A percentile compares a stretch with the other conserved stretches of the same genome.
Evolutionary conservation across 345 rosid genomes (phyloP).

Genomic region (Boechera divaricarpa): DNA sequence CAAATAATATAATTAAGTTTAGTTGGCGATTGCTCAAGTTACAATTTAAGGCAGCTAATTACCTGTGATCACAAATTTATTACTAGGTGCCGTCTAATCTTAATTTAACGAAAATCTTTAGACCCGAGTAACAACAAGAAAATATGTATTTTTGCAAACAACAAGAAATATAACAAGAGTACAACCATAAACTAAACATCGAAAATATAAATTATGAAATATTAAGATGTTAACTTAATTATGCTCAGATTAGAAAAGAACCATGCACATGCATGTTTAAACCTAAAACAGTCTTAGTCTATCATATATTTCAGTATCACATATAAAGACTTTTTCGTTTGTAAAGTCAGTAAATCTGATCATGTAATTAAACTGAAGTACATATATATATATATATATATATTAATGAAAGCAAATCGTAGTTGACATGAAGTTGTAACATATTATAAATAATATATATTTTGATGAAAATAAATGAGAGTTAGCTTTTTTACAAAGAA

Average conservation of each 20-base stretch:
- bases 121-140: slow-evolving; percentile 5
- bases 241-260: slow-evolving; percentile 1
- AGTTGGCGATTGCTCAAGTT: slow-evolving; percentile 14
- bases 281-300: background rate
- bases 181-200: background rate
- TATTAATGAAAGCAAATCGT: background rate
- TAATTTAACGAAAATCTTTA: background rate
- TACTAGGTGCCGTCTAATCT: slow-evolving; percentile 23
- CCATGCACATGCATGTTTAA: background rate
- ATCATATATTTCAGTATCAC: background rate
- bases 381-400: background rate
- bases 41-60: slow-evolving; percentile 4
- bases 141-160: background rate
- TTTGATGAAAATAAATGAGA: background rate
- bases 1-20: slow-evolving; percentile 7
- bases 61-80: background rate
- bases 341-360: background rate
- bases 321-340: background rate
- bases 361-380: background rate
- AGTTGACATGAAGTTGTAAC: background rate
- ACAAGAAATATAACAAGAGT: background rate
- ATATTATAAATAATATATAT: background rate
- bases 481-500: background rate
- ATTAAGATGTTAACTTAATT: background rate
- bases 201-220: background rate